phyloP scores from a whole-genome alignment of 2,329 filamentous ascomycete genomes.

The Plectosphaerella plurivora region DNA sequence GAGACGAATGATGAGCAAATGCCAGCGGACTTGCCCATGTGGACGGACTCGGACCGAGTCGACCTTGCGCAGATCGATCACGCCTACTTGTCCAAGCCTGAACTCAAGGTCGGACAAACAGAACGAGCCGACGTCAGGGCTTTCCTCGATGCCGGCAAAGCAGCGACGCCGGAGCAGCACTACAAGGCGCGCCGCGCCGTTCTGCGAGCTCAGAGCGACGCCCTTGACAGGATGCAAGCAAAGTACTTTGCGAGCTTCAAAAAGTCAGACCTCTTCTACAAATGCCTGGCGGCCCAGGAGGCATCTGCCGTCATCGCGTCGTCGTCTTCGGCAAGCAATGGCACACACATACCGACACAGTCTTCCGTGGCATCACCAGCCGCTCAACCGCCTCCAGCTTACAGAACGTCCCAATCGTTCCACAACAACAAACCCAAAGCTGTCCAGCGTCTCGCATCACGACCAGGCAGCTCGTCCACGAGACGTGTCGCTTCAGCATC shows the following conservation, averaged over 20 bases:
- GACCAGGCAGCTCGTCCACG: constrained; percentile 32
- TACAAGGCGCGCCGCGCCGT: constrained; percentile 77
- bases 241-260: constrained; percentile 82
- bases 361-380: constrained; percentile 8
- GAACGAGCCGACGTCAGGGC: constrained; percentile 66
- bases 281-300: constrained; percentile 88
- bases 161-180: constrained; percentile 77
- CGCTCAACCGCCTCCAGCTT: constrained; percentile 5
- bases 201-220: constrained; percentile 73
- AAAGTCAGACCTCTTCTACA: constrained; percentile 91
- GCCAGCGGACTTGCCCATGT: constrained; percentile 59
- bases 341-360: constrained; percentile 11
- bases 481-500: constrained; percentile 42
- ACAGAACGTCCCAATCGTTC: constrained; percentile 28
- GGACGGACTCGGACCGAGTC: constrained; percentile 78
- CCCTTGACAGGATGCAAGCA: constrained; percentile 79
- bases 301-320: constrained; percentile 29
- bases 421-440: constrained; percentile 37
- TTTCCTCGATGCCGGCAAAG: constrained; percentile 74
- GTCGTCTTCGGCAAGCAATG: not conserved
- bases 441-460: constrained; percentile 37
- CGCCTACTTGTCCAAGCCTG: constrained; percentile 76
- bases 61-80: constrained; percentile 91
- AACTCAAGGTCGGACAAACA: constrained; percentile 70
- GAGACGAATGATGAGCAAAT: constrained; percentile 65